A percentile compares a stretch with the other conserved stretches of the same genome.
Evolutionary conservation across 495 filamentous ascomycete species (phyloP).

Genomic region (Aspergillus ellipticus): DNA sequence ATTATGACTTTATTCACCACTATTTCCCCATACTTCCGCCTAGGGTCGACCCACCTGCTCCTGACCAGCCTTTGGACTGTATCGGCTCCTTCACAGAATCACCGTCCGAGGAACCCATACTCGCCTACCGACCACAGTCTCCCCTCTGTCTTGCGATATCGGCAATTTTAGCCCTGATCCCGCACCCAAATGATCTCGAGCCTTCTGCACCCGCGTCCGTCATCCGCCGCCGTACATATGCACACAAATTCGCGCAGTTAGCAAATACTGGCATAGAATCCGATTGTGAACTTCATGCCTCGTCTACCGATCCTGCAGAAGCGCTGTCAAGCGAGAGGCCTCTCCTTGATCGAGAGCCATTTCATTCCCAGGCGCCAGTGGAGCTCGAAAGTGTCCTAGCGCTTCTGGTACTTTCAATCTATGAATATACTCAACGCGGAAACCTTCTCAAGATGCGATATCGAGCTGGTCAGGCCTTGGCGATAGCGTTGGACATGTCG

Average conservation of each 20-base stretch:
- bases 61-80: constrained; percentile 44
- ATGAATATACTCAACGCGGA: constrained; percentile 59
- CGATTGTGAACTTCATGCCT: constrained; percentile 55
- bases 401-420: constrained; percentile 52
- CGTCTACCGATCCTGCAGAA: constrained; percentile 48
- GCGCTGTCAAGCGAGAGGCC: constrained; percentile 46
- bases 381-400: constrained; percentile 55
- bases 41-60: constrained; percentile 35
- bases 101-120: constrained; percentile 36
- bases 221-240: constrained; percentile 47
- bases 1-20: constrained; percentile 57
- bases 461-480: constrained; percentile 53
- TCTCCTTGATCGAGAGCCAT: constrained; percentile 39
- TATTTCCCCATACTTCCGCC: constrained; percentile 59
- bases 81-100: constrained; percentile 39
- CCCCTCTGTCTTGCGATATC: constrained; percentile 54
- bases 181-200: constrained; percentile 48
- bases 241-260: constrained; percentile 52
- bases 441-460: constrained; percentile 61
- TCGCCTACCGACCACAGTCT: constrained; percentile 46
- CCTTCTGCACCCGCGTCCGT: constrained; percentile 43
- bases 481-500: constrained; percentile 49
- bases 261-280: constrained; percentile 51
- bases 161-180: constrained; percentile 52
- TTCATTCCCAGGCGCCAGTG: constrained; percentile 50